Evolutionary conservation across 202 grass and related monocot genomes (phyloP).

Genomic region (Musa balbisiana): DNA sequence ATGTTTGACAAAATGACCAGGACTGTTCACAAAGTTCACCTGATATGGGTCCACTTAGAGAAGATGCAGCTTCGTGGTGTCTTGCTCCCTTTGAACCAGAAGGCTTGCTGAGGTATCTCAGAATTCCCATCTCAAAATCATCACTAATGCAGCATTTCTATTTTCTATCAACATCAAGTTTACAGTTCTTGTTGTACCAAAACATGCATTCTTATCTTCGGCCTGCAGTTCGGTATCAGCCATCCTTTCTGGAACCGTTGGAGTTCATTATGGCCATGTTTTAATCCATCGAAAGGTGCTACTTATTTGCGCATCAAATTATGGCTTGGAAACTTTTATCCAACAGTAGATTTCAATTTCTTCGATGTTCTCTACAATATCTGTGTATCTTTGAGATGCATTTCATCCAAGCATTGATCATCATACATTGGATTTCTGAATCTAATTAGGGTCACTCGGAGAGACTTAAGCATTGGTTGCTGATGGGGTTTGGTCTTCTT

Average conservation of each 20-base stretch:
- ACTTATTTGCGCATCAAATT: too few relatives aligned
- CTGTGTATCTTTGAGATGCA: too few relatives aligned
- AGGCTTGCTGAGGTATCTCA: constrained; percentile 53
- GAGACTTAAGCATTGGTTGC: constrained; percentile 60
- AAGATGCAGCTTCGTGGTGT: constrained; percentile 45
- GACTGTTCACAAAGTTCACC: constrained; percentile 53
- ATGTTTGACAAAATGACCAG: constrained; percentile 10
- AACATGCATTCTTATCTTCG: background rate
- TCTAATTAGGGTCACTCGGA: constrained; percentile 44
- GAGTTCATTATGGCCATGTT: constrained; percentile 54
- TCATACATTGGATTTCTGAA: background rate
- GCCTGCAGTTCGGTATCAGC: constrained; percentile 39
- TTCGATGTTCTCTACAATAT: too few relatives aligned
- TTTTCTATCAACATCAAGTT: too few relatives aligned
- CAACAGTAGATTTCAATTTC: too few relatives aligned
- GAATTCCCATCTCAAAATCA: background rate
- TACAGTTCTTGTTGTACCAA: background rate
- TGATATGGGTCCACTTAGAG: constrained; percentile 29
- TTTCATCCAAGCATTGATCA: too few relatives aligned
- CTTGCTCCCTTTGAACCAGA: constrained; percentile 61
- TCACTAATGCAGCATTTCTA: too few relatives aligned
- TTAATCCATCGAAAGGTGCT: constrained; percentile 44
- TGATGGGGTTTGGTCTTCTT: constrained; percentile 43
- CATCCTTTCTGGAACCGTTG: constrained; percentile 54
- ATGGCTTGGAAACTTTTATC: too few relatives aligned